A percentile compares a stretch with the other conserved stretches of the same genome.
These are phyloP conservation scores for Trichoderma citrinoviride DNA, from an alignment of 2,329 filamentous ascomycete species.

Conservation along the genomic window DNA sequence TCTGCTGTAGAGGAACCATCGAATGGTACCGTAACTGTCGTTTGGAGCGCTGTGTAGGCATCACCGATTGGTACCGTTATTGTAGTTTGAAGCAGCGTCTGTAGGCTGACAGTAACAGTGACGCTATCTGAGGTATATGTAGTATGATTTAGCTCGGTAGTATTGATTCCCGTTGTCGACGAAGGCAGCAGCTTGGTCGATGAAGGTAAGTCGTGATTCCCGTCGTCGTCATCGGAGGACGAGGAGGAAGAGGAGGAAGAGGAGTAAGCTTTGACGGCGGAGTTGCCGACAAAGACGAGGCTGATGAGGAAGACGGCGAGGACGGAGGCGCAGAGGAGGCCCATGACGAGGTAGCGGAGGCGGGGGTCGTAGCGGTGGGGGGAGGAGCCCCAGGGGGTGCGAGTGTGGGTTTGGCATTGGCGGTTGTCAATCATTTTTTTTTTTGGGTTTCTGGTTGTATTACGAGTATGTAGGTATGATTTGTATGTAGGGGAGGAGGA, in stretches of 20 bases:
- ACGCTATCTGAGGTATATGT: no score
- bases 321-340: slow-evolving; percentile 26
- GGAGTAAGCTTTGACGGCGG: not conserved
- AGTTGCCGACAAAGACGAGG: slow-evolving; percentile 24
- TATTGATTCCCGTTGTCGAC: not conserved
- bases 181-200: not conserved
- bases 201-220: no score
- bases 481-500: not conserved
- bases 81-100: not conserved
- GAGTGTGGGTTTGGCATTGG: slow-evolving; percentile 34
- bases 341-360: slow-evolving; percentile 31
- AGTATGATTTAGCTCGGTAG: no score
- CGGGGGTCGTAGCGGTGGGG: slow-evolving; percentile 30
- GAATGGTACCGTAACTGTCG: not conserved
- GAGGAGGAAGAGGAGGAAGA: not conserved
- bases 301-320: slow-evolving; percentile 27
- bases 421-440: slow-evolving; percentile 25
- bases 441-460: no score
- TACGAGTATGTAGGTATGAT: no score
- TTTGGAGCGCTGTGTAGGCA: not conserved
- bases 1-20: not conserved
- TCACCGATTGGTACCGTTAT: not conserved
- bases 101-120: not conserved
- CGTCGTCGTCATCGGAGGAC: not conserved
- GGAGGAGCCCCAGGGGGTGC: slow-evolving; percentile 30